phyloP scores from a whole-genome alignment of 2,329 filamentous ascomycete genomes.

The Aspergillus ochraceus region DNA sequence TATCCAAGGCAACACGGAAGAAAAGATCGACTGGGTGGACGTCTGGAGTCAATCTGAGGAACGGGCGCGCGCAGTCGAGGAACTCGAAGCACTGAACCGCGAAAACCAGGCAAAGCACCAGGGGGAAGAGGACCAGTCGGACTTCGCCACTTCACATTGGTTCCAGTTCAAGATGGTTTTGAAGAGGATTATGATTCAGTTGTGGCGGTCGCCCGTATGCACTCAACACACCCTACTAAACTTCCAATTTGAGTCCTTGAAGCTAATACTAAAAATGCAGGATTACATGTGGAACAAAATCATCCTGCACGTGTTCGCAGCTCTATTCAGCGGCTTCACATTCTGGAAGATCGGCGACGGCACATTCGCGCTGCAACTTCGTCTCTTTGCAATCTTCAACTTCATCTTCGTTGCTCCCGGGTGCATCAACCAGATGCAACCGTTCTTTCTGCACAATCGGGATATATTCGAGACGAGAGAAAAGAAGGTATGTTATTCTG shows the following conservation, averaged over 20 bases:
- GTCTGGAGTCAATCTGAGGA: constrained; percentile 33
- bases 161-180: constrained; percentile 41
- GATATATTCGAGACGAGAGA: constrained; percentile 61
- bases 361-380: constrained; percentile 53
- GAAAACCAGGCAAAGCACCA: constrained; percentile 17
- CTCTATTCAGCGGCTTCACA: constrained; percentile 61
- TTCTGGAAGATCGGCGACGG: constrained; percentile 61
- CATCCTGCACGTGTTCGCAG: constrained; percentile 54
- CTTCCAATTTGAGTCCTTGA: too few species aligned
- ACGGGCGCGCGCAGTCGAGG: constrained; percentile 22
- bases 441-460: constrained; percentile 57
- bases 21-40: constrained; percentile 33
- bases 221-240: too few species aligned
- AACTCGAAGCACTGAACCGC: constrained; percentile 29
- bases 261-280: constrained; percentile 9
- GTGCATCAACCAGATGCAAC: constrained; percentile 60
- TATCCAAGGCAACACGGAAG: constrained; percentile 27
- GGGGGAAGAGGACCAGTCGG: constrained; percentile 33
- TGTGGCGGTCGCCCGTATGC: constrained; percentile 36
- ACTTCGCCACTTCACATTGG: constrained; percentile 41
- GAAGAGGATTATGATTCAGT: constrained; percentile 31
- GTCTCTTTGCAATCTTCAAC: constrained; percentile 62
- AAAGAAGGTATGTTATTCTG: constrained; percentile 47
- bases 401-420: constrained; percentile 64
- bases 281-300: constrained; percentile 51